Evolutionary conservation across 1,284 basidiomycete species (phyloP), one percentile per base, ranked within the genome.

Genomic region (Lentinula novae-zelandiae): DNA sequence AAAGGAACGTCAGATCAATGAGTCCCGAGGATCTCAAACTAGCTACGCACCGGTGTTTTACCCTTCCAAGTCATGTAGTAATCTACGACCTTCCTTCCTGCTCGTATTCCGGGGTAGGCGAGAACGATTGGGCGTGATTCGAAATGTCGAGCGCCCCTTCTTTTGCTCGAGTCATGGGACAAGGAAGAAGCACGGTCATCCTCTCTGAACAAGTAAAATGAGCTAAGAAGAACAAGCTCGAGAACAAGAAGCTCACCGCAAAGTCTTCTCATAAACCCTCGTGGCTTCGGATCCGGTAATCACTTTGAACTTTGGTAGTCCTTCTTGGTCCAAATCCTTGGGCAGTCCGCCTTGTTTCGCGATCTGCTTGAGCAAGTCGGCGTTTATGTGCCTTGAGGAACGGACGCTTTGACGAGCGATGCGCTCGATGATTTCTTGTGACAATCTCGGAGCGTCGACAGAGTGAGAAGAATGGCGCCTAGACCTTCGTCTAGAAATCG

Each of bases 41-140:
- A 39, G 10, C 36, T 2, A 50, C 60, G 60, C 55, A 78, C 76
- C 58, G 54, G 54, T 7, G 69, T 72, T 64, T 73, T 73, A 22
- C 72, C 72, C 60, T 74, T 70, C 78, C 78, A 80, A 42, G 75
- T 75, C 75, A 78, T 76, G 63, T 79, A 79, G 66, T 78, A 80
- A 65, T 80, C 78, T 40, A 79, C 73, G 42, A 73, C 72, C 66
- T 74, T 77, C 53, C 71, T 70, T n/a, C 72, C 74, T 20, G 71
- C 72, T 36, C 75, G 71, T 62, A 68, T 68, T n/a, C 70, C 73
- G 22, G 75, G 71, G 60, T 79, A 73, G 4, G 76, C 79, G 64
- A 80, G 80, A 9, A 79, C 77, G n/a, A 79, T 71, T 8, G 72
- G 57, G 15, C 57, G 57, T 38, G 20, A 20, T 34, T 58, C 57